Evolutionary conservation across 225 moss, liverwort and hornwort species (phyloP).

Genomic region (Anthoceros angustus): DNA sequence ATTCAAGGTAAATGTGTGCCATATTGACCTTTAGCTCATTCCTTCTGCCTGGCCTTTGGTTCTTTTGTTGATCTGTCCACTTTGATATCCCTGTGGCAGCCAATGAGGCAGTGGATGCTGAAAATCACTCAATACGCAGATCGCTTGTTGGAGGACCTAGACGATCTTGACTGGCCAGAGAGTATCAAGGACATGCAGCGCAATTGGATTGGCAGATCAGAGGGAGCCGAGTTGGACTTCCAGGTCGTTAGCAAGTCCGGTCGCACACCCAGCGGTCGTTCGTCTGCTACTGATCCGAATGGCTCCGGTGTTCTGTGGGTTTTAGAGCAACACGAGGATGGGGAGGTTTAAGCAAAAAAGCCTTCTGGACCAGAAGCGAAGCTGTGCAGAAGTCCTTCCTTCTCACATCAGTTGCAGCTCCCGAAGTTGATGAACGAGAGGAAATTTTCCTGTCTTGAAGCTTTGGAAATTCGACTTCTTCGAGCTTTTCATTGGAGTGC

Average conservation of each 20-base stretch:
- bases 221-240: constrained; percentile 77
- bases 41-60: neutral
- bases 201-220: constrained; percentile 94
- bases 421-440: too few relatives aligned
- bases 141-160: constrained; percentile 77
- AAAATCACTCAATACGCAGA: constrained; percentile 83
- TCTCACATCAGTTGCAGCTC: too few relatives aligned
- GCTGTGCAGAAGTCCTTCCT: too few relatives aligned
- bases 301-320: too few relatives aligned
- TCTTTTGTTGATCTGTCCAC: neutral
- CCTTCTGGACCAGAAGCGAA: too few relatives aligned
- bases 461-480: too few relatives aligned
- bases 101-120: constrained; percentile 98
- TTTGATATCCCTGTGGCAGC: constrained; percentile 25
- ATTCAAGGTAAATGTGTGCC: constrained; percentile 43
- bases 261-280: too few relatives aligned
- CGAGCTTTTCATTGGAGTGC: too few relatives aligned
- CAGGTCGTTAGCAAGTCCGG: constrained; percentile 25
- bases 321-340: too few relatives aligned
- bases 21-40: neutral
- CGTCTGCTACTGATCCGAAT: too few relatives aligned
- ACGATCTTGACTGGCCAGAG: constrained; percentile 79
- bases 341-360: too few relatives aligned
- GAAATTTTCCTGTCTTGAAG: too few relatives aligned
- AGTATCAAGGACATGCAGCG: constrained; percentile 98